Evolutionary conservation across 495 filamentous ascomycete species (phyloP).

Genomic region (Penicillium paxilli): DNA sequence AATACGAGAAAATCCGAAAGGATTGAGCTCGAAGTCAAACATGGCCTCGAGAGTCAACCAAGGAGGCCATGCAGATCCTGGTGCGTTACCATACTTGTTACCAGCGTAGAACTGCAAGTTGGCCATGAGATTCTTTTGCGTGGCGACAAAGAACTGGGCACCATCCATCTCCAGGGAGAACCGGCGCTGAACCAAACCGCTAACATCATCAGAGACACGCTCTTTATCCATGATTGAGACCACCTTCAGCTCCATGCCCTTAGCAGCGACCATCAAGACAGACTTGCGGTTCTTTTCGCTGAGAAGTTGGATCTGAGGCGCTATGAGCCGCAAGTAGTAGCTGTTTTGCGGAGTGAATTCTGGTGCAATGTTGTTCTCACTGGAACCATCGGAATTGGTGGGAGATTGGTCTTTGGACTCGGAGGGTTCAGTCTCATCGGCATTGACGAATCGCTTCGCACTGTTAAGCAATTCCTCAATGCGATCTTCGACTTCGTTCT

Average conservation of each 20-base stretch:
- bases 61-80: conserved; percentile 88
- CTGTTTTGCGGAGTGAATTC: conserved; percentile 92
- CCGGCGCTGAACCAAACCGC: conserved; percentile 89
- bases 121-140: conserved; percentile 80
- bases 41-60: conserved; percentile 98
- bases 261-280: conserved; percentile 88
- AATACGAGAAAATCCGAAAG: conserved; percentile 93
- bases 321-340: conserved; percentile 92
- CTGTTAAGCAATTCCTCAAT: conserved; percentile 87
- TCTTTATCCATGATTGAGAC: conserved; percentile 97
- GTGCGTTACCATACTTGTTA: conserved; percentile 84
- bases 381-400: conserved; percentile 55
- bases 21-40: conserved; percentile 90
- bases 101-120: conserved; percentile 91
- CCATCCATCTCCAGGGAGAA: conserved; percentile 95
- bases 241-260: conserved; percentile 95
- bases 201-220: conserved; percentile 86
- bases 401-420: conserved; percentile 29
- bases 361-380: conserved; percentile 75
- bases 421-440: conserved; percentile 55
- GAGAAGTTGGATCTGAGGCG: conserved; percentile 94
- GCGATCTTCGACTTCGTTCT: conserved; percentile 73
- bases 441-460: conserved; percentile 77
- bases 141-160: conserved; percentile 96
- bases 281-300: conserved; percentile 96